phyloP scores from a whole-genome alignment of 2,329 filamentous ascomycete genomes.

The Trichoderma afroharzianum region DNA sequence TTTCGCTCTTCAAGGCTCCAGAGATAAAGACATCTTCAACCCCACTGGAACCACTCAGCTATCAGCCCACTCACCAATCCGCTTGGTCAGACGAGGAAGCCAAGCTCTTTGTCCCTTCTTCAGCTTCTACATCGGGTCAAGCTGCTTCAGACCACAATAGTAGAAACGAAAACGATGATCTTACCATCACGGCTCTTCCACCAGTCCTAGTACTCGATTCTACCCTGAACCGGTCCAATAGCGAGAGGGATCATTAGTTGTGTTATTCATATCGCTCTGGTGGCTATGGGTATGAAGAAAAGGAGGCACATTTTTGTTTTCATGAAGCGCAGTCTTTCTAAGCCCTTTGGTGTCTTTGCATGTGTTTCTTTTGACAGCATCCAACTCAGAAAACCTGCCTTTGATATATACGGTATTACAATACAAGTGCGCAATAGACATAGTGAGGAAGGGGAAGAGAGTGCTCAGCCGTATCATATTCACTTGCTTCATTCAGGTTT shows the following conservation, averaged over 20 bases:
- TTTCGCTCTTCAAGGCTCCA: conserved; percentile 21
- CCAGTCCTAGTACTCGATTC: not conserved
- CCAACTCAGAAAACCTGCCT: not conserved
- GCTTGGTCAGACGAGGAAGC: conserved; percentile 8
- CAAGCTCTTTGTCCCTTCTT: not conserved
- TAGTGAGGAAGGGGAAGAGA: not conserved
- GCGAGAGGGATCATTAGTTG: not conserved
- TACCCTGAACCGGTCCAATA: not conserved
- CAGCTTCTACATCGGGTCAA: not conserved
- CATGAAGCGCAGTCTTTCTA: not conserved
- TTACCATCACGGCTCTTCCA: not conserved
- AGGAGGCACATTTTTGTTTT: not conserved
- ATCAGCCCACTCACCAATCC: not conserved
- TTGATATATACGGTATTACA: not conserved
- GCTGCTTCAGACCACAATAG: not conserved
- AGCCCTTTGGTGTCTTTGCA: not conserved
- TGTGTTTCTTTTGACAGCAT: not conserved
- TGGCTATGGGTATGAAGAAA: not conserved
- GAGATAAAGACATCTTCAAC: conserved; percentile 19
- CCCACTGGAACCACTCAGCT: conserved; percentile 19
- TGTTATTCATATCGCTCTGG: not conserved
- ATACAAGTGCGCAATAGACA: not conserved
- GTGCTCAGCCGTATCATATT: not conserved
- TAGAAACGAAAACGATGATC: not conserved
- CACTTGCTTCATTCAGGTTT: not conserved